Evolutionary conservation across 2,329 filamentous ascomycete species (phyloP).

Genomic region (Colletotrichum noveboracense): DNA sequence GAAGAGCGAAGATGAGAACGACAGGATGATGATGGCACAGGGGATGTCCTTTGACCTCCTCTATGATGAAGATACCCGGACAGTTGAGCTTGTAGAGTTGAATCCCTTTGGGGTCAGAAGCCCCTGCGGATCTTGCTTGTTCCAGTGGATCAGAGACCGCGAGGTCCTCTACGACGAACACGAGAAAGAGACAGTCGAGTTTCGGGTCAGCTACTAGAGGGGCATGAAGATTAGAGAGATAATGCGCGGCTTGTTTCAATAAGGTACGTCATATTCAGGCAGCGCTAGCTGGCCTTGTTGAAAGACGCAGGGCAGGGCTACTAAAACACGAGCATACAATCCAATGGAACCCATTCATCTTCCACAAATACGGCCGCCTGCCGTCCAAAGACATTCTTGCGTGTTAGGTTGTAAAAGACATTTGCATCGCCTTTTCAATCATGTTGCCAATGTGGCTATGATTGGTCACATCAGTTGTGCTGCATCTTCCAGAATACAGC

Average conservation of each 20-base stretch:
- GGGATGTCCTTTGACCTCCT: constrained; percentile 50
- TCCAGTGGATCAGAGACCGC: constrained; percentile 47
- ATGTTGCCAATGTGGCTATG: not conserved
- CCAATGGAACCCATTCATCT: not conserved
- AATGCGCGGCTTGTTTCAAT: not conserved
- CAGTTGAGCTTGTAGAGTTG: constrained; percentile 44
- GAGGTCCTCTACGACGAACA: constrained; percentile 38
- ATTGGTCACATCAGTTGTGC: not conserved
- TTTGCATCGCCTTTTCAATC: not conserved
- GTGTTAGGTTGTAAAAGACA: not conserved
- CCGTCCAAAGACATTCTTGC: not conserved
- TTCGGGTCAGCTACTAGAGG: not conserved
- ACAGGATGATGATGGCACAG: constrained; percentile 20
- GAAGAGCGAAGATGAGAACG: not conserved
- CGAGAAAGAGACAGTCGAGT: not conserved
- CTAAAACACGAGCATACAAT: not conserved
- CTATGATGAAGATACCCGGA: constrained; percentile 32
- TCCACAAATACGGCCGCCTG: not conserved
- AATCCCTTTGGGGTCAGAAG: constrained; percentile 50
- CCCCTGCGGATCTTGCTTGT: constrained; percentile 49
- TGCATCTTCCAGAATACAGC: not conserved
- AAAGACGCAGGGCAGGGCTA: not conserved
- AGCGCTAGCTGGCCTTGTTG: not conserved
- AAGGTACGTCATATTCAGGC: not conserved
- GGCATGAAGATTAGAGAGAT: not conserved